These are phyloP conservation scores for Coniosporium tulheliwenetii DNA, from an alignment of 2,329 filamentous ascomycete genomes.

Conservation along the genomic window DNA sequence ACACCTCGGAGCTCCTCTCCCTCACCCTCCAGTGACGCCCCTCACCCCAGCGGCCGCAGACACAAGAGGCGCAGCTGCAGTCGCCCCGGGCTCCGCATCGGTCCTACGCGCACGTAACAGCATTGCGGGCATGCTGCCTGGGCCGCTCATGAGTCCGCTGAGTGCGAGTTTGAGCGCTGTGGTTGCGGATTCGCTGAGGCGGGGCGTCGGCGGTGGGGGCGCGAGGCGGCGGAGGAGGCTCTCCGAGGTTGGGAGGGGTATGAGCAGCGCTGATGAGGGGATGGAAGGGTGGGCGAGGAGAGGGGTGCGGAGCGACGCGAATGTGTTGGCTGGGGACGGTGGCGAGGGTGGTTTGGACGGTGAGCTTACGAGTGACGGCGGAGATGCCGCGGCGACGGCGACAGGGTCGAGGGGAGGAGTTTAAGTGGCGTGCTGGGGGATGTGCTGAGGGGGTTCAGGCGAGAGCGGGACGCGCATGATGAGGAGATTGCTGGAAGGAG, in stretches of 20 bases:
- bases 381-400: too few species aligned
- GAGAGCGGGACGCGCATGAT: too few species aligned
- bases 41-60: neutral
- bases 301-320: neutral
- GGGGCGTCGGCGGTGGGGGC: constrained; percentile 24
- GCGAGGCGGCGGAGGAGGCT: neutral
- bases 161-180: constrained; percentile 45
- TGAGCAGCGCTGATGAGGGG: neutral
- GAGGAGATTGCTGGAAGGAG: too few species aligned
- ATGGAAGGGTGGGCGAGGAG: neutral
- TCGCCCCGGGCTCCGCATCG: neutral
- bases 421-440: too few species aligned
- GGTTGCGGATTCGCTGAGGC: constrained; percentile 48
- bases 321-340: neutral
- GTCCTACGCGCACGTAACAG: neutral
- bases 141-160: constrained; percentile 43
- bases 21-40: neutral
- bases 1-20: neutral
- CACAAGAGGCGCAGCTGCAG: neutral
- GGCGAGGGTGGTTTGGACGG: neutral
- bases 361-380: neutral
- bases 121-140: constrained; percentile 25
- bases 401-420: too few species aligned
- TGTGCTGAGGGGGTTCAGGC: too few species aligned
- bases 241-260: neutral